Evolutionary conservation across 1,284 basidiomycete species (phyloP), one percentile per base, ranked within the genome.

Genomic region (Austroboletus olivaceoglutinosus): DNA sequence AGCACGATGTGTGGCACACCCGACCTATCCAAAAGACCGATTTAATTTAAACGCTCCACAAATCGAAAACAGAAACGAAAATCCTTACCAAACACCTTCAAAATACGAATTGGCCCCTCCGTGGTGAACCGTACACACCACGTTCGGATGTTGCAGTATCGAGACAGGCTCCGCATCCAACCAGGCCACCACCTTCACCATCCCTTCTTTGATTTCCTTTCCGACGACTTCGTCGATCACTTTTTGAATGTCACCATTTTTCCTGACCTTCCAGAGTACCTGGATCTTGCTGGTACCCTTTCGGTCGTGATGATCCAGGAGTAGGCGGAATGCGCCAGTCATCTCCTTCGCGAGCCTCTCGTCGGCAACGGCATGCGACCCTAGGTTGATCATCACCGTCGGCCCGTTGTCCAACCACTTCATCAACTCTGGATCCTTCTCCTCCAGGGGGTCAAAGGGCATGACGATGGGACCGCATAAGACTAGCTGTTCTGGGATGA

Each of bases 81-180:
- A 34, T 13, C n/a, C 48, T 43, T 19, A 58, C 58, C 55, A 55
- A 29, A 54, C 6, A 2, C 45, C 44, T 3, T 61, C 59, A 1
- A 22, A 56, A 8, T 8, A 25, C 25, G 25, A 25, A 25, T 25
- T 25, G 2, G 25, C 25, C 25, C 25, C 25, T 25, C 25, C 25
- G 25, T 25, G 25, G 6, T 57, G 57, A 8, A 59, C 53, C 5
- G 40, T 54, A 27, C 55, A 60, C 19, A 54, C 34, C 44, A 58
- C 15, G 25, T 54, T 57, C 1, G 42, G 39, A 37, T 54, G 58
- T 29, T 58, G 55, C 12, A 60, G 34, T 42, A 57, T 34, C 11
- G 58, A 42, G 6, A 47, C 30, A 0, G 57, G 46, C 9, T 57
- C 57, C n/a, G n/a, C 44, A 1, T 57, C 44, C 27, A 57, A 19